Conservation (phyloP, 192 early-diverging fungal genomes). For the Gigaspora rosea region DNA sequence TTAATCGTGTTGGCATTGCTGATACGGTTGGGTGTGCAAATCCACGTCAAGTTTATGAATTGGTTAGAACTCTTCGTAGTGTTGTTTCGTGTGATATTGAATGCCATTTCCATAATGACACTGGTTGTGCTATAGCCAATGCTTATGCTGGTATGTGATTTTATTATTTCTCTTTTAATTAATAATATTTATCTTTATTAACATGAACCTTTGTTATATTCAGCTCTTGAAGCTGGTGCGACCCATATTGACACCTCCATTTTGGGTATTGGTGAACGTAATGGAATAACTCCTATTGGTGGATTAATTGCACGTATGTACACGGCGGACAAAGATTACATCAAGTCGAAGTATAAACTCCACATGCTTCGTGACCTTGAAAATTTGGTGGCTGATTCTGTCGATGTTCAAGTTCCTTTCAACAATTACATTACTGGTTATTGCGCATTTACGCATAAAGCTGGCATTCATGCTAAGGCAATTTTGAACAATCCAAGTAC, state of each 20-base stretch:
- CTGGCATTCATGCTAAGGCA: conserved; percentile 99
- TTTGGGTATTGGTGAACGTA: conserved; percentile 97
- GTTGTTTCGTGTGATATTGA: conserved; percentile 99
- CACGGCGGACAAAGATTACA: conserved; percentile 86
- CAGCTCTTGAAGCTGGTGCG: conserved; percentile 93
- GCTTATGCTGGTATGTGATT: conserved; percentile 73
- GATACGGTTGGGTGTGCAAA: conserved; percentile 99
- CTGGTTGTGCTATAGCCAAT: conserved; percentile 98
- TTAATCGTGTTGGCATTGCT: conserved; percentile 97
- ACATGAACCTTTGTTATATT: conserved; percentile 17
- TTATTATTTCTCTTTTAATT: too few species aligned
- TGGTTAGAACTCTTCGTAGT: conserved; percentile 91
- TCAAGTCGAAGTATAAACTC: conserved; percentile 93
- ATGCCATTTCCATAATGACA: conserved; percentile 99
- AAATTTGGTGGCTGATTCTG: conserved; percentile 94
- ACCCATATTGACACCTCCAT: conserved; percentile 99
- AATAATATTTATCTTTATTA: too few species aligned
- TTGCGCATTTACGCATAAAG: conserved; percentile 99
- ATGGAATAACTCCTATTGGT: conserved; percentile 96
- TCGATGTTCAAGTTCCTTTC: conserved; percentile 95
- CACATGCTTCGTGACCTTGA: conserved; percentile 91
- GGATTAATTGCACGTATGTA: conserved; percentile 96
- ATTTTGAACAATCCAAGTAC: conserved; percentile 98
- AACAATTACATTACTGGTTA: conserved; percentile 99
- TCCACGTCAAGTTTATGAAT: conserved; percentile 96